phyloP scores from a whole-genome alignment of 441 rosid genomes.

The Viola pubescens region DNA sequence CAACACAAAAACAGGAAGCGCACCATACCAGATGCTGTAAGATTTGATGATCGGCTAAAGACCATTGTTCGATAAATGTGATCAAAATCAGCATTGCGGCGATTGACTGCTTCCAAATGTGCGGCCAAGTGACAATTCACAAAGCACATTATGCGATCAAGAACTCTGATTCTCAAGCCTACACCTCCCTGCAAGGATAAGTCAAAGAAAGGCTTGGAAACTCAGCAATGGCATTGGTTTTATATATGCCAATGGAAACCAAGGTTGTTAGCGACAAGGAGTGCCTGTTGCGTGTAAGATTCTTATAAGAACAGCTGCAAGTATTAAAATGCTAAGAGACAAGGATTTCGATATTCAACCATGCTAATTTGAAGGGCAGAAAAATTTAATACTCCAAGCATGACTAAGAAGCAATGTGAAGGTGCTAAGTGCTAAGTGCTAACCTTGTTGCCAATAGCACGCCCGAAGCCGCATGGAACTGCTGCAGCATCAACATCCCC shows the following conservation, averaged over 20 bases:
- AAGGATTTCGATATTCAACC: too few species aligned
- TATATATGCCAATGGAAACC: background rate
- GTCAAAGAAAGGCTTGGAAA: background rate
- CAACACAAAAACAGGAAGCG: conserved; percentile 62
- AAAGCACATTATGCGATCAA: conserved; percentile 88
- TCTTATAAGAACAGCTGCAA: too few species aligned
- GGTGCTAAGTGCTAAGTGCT: conserved; percentile 3
- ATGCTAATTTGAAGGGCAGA: background rate
- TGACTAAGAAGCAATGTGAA: conserved; percentile 1
- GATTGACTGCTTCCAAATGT: conserved; percentile 94
- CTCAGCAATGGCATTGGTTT: background rate
- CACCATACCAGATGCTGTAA: conserved; percentile 76
- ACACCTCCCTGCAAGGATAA: conserved; percentile 76
- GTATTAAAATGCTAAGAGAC: too few species aligned
- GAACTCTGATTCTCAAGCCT: conserved; percentile 89
- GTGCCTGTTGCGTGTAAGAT: background rate
- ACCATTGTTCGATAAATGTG: conserved; percentile 81
- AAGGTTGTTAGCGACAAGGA: background rate
- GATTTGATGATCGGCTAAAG: conserved; percentile 63
- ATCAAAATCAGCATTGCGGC: conserved; percentile 97
- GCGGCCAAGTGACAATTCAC: conserved; percentile 99
- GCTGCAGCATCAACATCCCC: conserved; percentile 95
- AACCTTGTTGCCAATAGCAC: conserved; percentile 94
- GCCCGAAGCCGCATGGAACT: conserved; percentile 94
- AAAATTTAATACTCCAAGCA: background rate